These are phyloP conservation scores for Peronospora farinosa DNA, from an alignment of 352 stramenopile species.

Conservation along the genomic window DNA sequence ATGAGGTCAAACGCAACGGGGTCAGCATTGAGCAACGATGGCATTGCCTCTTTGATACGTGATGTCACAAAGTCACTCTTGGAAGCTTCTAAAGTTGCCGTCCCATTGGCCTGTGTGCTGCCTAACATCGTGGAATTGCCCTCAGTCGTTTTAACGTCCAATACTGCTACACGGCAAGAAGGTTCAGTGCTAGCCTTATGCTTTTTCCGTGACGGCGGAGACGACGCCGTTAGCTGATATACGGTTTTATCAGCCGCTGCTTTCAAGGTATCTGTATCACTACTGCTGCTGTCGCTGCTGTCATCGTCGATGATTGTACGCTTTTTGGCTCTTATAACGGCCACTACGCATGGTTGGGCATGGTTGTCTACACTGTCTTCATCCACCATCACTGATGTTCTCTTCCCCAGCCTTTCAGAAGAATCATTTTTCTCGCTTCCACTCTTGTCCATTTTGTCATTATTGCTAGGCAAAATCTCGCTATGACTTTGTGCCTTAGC, in stretches of 20 bases:
- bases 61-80: constrained; percentile 2
- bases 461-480: not conserved
- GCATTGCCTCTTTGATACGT: constrained; percentile 1
- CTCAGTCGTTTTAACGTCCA: constrained; percentile 3
- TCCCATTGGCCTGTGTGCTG: constrained; percentile 4
- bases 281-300: constrained; percentile 41
- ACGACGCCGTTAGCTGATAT: not conserved
- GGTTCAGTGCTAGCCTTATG: constrained; percentile 14
- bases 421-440: not conserved
- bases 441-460: not conserved
- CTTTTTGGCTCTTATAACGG: constrained; percentile 39
- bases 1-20: constrained; percentile 2
- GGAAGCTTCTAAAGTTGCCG: not conserved
- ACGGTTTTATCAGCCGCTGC: constrained; percentile 2
- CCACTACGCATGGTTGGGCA: constrained; percentile 13
- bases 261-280: constrained; percentile 24
- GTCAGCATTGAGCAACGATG: constrained; percentile 1
- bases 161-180: not conserved
- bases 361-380: constrained; percentile 24
- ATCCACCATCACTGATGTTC: constrained; percentile 12
- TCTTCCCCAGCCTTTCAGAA: constrained; percentile 7
- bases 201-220: constrained; percentile 14
- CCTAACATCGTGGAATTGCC: not conserved
- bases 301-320: constrained; percentile 61
- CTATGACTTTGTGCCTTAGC: not conserved